These are phyloP conservation scores for Neurospora tetrasperma DNA, from an alignment of 495 filamentous ascomycete species.

Conservation along the genomic window DNA sequence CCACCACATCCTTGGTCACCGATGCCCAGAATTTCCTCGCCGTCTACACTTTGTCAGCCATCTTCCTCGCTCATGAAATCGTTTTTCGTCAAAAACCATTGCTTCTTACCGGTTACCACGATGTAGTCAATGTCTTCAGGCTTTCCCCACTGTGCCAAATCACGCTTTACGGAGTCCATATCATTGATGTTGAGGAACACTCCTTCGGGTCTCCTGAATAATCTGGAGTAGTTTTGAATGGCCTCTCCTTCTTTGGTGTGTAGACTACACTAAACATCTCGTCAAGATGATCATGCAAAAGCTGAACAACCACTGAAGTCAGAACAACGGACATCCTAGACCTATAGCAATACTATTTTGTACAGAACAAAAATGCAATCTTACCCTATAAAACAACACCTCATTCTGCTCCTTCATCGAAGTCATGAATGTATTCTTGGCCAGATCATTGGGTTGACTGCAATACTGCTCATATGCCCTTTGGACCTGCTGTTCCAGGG, in stretches of 20 bases:
- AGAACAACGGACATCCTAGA: not conserved
- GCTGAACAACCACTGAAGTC: slow-evolving; percentile 10
- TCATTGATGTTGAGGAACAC: slow-evolving; percentile 51
- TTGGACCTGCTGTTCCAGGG: slow-evolving; percentile 66
- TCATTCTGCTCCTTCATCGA: slow-evolving; percentile 81
- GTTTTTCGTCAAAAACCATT: too few species aligned
- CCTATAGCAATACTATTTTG: not conserved
- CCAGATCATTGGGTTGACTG: slow-evolving; percentile 47
- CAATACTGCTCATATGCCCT: slow-evolving; percentile 75
- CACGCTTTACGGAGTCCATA: slow-evolving; percentile 46
- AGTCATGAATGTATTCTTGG: slow-evolving; percentile 79
- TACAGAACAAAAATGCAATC: not conserved
- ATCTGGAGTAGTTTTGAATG: slow-evolving; percentile 70
- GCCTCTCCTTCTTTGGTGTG: slow-evolving; percentile 86
- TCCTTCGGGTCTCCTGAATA: slow-evolving; percentile 69
- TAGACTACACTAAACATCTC: slow-evolving; percentile 89
- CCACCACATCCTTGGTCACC: slow-evolving; percentile 88
- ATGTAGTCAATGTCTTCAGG: slow-evolving; percentile 79
- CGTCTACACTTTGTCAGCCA: slow-evolving; percentile 14
- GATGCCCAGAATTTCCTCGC: slow-evolving; percentile 70
- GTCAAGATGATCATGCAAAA: slow-evolving; percentile 39
- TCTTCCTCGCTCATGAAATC: not conserved
- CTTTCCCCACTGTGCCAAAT: slow-evolving; percentile 55
- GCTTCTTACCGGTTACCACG: slow-evolving; percentile 58
- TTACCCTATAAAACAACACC: slow-evolving; percentile 61